A percentile compares a stretch with the other conserved stretches of the same genome.
These are phyloP conservation scores for Pezicula neosporulosa DNA, from an alignment of 2,329 filamentous ascomycete species.

Conservation along the genomic window DNA sequence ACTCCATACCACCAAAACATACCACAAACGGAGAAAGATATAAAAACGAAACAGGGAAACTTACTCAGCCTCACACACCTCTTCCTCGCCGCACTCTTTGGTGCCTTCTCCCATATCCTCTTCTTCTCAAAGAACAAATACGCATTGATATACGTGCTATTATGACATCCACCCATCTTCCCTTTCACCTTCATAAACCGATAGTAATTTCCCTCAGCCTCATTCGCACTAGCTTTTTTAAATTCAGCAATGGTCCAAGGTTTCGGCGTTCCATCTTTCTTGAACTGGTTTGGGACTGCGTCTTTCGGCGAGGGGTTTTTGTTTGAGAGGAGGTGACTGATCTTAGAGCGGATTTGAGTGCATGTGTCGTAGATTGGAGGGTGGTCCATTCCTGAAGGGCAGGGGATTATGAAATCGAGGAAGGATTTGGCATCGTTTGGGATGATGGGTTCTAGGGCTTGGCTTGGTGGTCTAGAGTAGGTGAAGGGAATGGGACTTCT, in stretches of 20 bases:
- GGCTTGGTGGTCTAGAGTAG: too few relatives aligned
- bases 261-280: conserved; percentile 11
- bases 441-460: too few relatives aligned
- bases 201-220: not conserved
- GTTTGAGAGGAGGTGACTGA: conserved; percentile 11
- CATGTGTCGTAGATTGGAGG: conserved; percentile 11
- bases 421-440: not conserved
- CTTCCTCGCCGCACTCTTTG: conserved; percentile 8
- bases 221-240: conserved; percentile 1
- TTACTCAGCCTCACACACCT: conserved; percentile 7
- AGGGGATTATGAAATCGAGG: conserved; percentile 8
- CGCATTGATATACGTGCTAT: conserved; percentile 8
- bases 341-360: conserved; percentile 10
- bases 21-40: too few relatives aligned
- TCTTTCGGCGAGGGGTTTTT: conserved; percentile 11
- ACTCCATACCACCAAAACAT: too few relatives aligned
- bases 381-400: not conserved
- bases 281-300: conserved; percentile 6
- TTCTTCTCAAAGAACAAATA: conserved; percentile 16
- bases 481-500: too few relatives aligned
- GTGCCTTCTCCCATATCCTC: conserved; percentile 10
- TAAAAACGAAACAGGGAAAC: not conserved
- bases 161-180: conserved; percentile 14
- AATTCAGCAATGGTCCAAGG: conserved; percentile 11
- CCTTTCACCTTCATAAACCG: conserved; percentile 10